Evolutionary conservation across 2,329 filamentous ascomycete species (phyloP), one percentile per base, ranked within the genome.

Genomic region (Colletotrichum orbiculare): DNA sequence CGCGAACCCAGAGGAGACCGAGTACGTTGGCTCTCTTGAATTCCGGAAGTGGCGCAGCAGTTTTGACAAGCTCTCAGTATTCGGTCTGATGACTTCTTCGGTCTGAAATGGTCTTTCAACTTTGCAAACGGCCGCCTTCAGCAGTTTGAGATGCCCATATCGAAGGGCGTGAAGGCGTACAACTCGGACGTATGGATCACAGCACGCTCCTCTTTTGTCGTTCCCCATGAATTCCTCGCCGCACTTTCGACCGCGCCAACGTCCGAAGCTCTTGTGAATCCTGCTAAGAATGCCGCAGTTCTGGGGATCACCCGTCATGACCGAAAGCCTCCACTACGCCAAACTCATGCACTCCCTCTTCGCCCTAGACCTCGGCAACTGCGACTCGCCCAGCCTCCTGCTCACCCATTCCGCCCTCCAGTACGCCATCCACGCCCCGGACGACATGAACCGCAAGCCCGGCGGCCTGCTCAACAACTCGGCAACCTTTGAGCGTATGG

Each of bases 321-420:
- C 53, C 17, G 53, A 54, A 37, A 41, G 53, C 34, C 41, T 54
- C 2, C 53, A 54, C 33, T 45, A n/a, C n/a, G 53, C n/a, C 3
- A 54, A 43, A 35, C 8, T 54, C 41, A 33, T 45, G 25, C 33
- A 54, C 41, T 54, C 53, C 17, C 39, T 54, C 25, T 45, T 54
- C 42, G 25, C 33, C 41, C n/a, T 54, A 4, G 53, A 38, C 8
- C 9, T 45, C 0, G 53, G 53, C 7, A 54, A 54, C 41, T 54
- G 53, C 6, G 6, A 45, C 13, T 25, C 53, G 25, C 34, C 33
- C n/a, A 54, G 13, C 7, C n/a, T 54, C 6, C n/a, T 54, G 0
- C 53, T 38, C 33, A 25, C 25, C 42, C 13, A 54, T 12, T 25
- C 43, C 8, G 6, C 33, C 5, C 41, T 54, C 13, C 17, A 45